A percentile compares a stretch with the other conserved stretches of the same genome.
phyloP scores from a whole-genome alignment of 371 early-diverging fungal species.

The Sanchytrium tribonematis region DNA sequence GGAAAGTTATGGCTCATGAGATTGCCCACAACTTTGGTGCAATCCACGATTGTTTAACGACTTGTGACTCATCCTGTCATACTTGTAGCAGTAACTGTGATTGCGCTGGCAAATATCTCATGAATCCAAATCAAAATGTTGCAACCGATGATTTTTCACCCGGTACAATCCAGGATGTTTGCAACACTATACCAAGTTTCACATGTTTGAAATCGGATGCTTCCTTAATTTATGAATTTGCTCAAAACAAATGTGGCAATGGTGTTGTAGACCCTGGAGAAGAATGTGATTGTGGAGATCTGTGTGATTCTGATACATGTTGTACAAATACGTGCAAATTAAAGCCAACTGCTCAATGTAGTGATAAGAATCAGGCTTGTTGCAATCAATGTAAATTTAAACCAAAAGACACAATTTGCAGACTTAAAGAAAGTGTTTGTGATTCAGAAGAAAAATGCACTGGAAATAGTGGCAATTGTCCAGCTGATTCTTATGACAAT shows the following conservation, averaged over 20 bases:
- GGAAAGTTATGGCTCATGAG: slow-evolving; percentile 84
- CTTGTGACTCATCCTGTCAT: not conserved
- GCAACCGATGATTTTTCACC: slow-evolving; percentile 38
- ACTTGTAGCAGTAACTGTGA: not conserved
- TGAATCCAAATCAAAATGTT: slow-evolving; percentile 42
- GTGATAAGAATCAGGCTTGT: slow-evolving; percentile 49
- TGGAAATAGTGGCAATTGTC: slow-evolving; percentile 41
- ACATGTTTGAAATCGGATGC: slow-evolving; percentile 34
- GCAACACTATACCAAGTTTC: slow-evolving; percentile 18
- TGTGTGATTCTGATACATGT: slow-evolving; percentile 25
- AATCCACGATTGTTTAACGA: slow-evolving; percentile 7
- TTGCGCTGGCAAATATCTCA: slow-evolving; percentile 3
- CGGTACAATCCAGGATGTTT: slow-evolving; percentile 41
- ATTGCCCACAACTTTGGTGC: slow-evolving; percentile 54
- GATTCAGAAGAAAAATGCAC: slow-evolving; percentile 51
- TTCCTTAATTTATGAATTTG: slow-evolving; percentile 17
- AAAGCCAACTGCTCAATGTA: slow-evolving; percentile 40
- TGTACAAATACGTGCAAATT: slow-evolving; percentile 38
- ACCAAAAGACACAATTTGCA: slow-evolving; percentile 32
- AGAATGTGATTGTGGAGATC: slow-evolving; percentile 69
- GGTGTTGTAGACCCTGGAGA: slow-evolving; percentile 66
- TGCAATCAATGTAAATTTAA: slow-evolving; percentile 42
- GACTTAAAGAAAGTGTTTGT: slow-evolving; percentile 40
- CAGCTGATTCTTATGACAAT: slow-evolving; percentile 27
- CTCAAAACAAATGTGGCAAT: slow-evolving; percentile 58